Percentiles rank a stretch among this genome's conserved stretches.
Evolutionary conservation across 768 basidiomycete genomes (phyloP).

Genomic region (Kockovaella imperatae): DNA sequence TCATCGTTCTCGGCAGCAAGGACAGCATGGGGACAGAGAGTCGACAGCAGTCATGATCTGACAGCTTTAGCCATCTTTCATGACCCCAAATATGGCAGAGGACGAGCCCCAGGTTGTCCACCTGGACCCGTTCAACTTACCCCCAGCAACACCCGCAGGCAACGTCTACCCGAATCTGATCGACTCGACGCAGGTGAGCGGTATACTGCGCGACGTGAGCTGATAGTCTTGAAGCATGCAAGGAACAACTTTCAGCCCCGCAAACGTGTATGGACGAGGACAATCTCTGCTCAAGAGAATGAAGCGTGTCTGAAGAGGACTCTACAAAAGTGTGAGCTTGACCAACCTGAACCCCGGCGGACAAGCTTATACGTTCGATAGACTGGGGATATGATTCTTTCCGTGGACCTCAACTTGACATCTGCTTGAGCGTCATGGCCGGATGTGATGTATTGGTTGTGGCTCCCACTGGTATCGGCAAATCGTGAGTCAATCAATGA

Average conservation of each 20-base stretch:
- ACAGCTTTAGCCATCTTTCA: no score
- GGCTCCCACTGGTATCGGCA: conserved; percentile 43
- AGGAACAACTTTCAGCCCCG: conserved; percentile 25
- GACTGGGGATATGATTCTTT: conserved; percentile 37
- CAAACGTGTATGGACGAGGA: conserved; percentile 24
- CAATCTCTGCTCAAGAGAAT: conserved; percentile 34
- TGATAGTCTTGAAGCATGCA: conserved; percentile 10
- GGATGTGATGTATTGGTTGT: conserved; percentile 41
- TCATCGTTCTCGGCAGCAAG: no score
- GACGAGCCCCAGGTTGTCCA: neutral
- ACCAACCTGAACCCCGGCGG: neutral
- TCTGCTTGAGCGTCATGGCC: conserved; percentile 33
- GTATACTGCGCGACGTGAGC: neutral
- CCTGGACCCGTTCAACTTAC: neutral
- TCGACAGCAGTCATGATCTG: no score
- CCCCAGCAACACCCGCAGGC: neutral
- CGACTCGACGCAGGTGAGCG: conserved; percentile 24
- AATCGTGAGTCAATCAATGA: conserved; percentile 28
- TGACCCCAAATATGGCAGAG: no score
- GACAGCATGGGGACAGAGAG: no score
- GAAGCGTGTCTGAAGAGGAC: conserved; percentile 16
- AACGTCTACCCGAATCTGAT: conserved; percentile 20
- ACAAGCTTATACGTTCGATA: conserved; percentile 1
- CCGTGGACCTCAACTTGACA: conserved; percentile 36
- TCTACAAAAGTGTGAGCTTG: conserved; percentile 32